Percentiles rank a stretch among this genome's conserved stretches.
Conservation (phyloP, 83 land plant genomes). For the Picea engelmannii region DNA sequence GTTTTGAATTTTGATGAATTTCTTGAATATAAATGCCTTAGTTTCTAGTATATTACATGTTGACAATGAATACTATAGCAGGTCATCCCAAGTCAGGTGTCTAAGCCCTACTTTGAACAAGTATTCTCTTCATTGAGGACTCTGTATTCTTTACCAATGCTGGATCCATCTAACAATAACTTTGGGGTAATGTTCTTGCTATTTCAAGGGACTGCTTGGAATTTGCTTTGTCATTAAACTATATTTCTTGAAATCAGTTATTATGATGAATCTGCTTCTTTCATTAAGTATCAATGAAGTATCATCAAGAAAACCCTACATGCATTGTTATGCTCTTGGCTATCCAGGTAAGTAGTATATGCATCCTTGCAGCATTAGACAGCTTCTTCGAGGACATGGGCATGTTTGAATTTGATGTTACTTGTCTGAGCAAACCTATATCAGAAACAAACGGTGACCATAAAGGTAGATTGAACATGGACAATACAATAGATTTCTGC, state of each 20-base stretch:
- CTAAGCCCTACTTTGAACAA: constrained; percentile 4
- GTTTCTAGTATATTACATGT: too few relatives aligned
- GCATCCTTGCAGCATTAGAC: constrained; percentile 31
- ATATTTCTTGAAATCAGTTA: too few relatives aligned
- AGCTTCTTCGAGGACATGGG: constrained; percentile 42
- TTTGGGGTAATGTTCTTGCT: too few relatives aligned
- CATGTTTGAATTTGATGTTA: not conserved
- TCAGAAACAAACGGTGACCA: not conserved
- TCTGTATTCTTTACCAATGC: constrained; percentile 7
- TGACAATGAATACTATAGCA: too few relatives aligned
- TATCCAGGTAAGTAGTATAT: constrained; percentile 38
- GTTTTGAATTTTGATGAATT: too few relatives aligned
- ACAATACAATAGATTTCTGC: not conserved
- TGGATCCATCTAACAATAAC: constrained; percentile 4
- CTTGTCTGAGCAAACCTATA: not conserved
- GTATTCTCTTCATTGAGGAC: constrained; percentile 7
- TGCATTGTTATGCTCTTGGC: too few relatives aligned
- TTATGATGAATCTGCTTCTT: too few relatives aligned
- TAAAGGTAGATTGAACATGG: not conserved
- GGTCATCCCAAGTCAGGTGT: not conserved
- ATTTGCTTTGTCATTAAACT: too few relatives aligned
- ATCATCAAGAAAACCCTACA: too few relatives aligned
- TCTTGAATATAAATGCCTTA: too few relatives aligned
- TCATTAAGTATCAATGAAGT: too few relatives aligned
- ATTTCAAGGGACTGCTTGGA: too few relatives aligned